phyloP scores from a whole-genome alignment of 192 early-diverging fungal species.

The Spizellomyces sp. region DNA sequence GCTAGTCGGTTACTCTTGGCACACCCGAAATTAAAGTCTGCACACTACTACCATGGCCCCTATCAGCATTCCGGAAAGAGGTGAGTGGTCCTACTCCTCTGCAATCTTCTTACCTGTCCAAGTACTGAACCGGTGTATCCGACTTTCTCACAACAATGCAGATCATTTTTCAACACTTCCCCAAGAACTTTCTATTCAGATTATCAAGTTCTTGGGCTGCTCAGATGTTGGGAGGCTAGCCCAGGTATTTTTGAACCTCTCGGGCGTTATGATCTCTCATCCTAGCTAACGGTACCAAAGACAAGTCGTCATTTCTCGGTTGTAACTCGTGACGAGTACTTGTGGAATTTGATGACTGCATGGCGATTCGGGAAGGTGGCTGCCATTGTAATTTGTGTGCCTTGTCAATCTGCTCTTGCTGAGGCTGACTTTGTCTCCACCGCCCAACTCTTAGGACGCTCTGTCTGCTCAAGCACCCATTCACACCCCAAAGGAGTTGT shows the following conservation, averaged over 20 bases:
- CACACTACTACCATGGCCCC: no score
- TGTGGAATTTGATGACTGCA: constrained; percentile 19
- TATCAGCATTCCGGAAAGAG: no score
- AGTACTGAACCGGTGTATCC: no score
- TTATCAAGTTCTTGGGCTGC: constrained; percentile 18
- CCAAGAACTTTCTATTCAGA: constrained; percentile 18
- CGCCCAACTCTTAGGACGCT: not conserved
- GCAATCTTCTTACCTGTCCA: no score
- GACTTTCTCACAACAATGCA: not conserved
- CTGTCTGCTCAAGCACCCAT: not conserved
- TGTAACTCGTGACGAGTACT: constrained; percentile 21
- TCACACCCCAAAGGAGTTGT: no score
- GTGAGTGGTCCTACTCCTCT: no score
- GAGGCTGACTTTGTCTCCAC: not conserved
- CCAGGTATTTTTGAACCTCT: constrained; percentile 2
- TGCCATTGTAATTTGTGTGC: not conserved
- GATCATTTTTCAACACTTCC: constrained; percentile 20
- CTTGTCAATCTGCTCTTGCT: not conserved
- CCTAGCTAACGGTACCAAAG: not conserved
- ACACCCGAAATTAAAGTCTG: no score
- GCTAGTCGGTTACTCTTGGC: no score
- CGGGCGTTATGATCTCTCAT: not conserved
- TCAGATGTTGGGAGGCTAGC: constrained; percentile 8
- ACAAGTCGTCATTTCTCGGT: constrained; percentile 20
- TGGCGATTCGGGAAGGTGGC: constrained; percentile 23